Evolutionary conservation across 306 rosid species (phyloP).

Genomic region (Acacia melanoxylon): DNA sequence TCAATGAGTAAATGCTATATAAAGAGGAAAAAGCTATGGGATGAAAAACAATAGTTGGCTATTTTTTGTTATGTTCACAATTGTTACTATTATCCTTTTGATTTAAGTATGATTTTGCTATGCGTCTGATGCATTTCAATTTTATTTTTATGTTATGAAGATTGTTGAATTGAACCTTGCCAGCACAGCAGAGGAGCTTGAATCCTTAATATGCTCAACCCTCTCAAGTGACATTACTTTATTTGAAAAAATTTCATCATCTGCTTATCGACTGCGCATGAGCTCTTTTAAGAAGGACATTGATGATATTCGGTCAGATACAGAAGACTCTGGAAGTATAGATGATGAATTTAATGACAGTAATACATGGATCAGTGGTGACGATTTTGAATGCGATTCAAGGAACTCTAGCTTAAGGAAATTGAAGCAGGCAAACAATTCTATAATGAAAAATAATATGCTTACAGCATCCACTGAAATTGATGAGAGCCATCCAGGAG

Average conservation of each 20-base stretch:
- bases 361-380: slow-evolving; percentile 56
- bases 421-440: slow-evolving; percentile 29
- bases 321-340: slow-evolving; percentile 81
- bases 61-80: neutral
- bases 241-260: slow-evolving; percentile 92
- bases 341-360: slow-evolving; percentile 58
- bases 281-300: slow-evolving; percentile 52
- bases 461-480: slow-evolving; percentile 63
- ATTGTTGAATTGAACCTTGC: slow-evolving; percentile 68
- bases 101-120: slow-evolving; percentile 11
- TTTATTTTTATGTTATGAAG: slow-evolving; percentile 55
- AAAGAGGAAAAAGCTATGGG: neutral
- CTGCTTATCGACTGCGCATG: slow-evolving; percentile 82
- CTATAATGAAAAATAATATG: slow-evolving; percentile 41
- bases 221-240: slow-evolving; percentile 91
- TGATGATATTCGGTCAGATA: slow-evolving; percentile 73
- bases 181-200: slow-evolving; percentile 68
- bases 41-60: neutral
- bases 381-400: slow-evolving; percentile 62
- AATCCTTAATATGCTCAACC: slow-evolving; percentile 68
- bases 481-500: slow-evolving; percentile 93
- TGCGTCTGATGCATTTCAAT: slow-evolving; percentile 27
- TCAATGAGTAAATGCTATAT: slow-evolving; percentile 8
- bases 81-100: neutral
- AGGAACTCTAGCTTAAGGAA: slow-evolving; percentile 41